Evolutionary conservation across 2,329 filamentous ascomycete species (phyloP).

Genomic region (Fonsecaea multimorphosa): DNA sequence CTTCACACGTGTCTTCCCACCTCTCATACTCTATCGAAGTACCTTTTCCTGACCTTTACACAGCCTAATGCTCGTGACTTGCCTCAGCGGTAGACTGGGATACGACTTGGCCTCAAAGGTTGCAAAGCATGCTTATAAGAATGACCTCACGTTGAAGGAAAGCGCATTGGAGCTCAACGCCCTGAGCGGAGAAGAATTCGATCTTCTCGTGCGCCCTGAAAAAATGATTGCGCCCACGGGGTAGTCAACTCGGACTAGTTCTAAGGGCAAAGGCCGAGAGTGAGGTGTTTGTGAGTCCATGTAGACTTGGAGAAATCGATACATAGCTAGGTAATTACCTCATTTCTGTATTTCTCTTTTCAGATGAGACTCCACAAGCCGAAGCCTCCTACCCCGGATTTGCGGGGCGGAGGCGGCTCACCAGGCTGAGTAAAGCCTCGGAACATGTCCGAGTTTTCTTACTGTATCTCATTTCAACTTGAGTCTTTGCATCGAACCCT

Average conservation of each 20-base stretch:
- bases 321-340: too few relatives aligned
- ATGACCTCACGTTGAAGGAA: slow-evolving; percentile 90
- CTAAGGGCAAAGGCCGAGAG: too few relatives aligned
- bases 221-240: slow-evolving; percentile 80
- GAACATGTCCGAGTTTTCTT: neutral
- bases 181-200: slow-evolving; percentile 86
- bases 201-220: slow-evolving; percentile 85
- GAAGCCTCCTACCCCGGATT: neutral
- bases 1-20: slow-evolving; percentile 9
- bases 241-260: neutral
- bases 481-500: neutral
- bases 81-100: slow-evolving; percentile 94
- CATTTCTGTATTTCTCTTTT: too few relatives aligned
- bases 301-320: too few relatives aligned
- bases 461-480: neutral
- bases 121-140: slow-evolving; percentile 98
- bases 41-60: slow-evolving; percentile 13
- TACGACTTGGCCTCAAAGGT: slow-evolving; percentile 98
- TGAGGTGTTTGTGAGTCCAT: neutral
- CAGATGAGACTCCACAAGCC: too few relatives aligned
- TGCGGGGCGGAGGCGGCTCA: neutral
- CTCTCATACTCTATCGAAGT: neutral
- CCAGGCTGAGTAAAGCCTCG: neutral
- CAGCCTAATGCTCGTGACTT: slow-evolving; percentile 97
- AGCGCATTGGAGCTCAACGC: slow-evolving; percentile 92